Percentiles rank a stretch among this genome's conserved stretches.
Conservation (phyloP, 305 asterid genomes). For the Fraxinus dipetala region DNA sequence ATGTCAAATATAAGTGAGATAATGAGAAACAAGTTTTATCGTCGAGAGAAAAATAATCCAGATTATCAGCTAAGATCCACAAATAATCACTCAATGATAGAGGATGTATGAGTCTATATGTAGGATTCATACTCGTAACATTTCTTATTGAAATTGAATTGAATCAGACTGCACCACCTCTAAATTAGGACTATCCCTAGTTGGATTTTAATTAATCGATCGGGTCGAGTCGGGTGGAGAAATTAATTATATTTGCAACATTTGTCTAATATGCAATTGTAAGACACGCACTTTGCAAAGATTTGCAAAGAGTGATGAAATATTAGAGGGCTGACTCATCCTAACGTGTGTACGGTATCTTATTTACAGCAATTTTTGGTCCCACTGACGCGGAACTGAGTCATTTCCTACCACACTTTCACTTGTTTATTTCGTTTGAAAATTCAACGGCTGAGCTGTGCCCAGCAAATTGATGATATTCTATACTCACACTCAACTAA, state of each 20-base stretch:
- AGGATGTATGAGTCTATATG: background rate
- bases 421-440: background rate
- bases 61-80: background rate
- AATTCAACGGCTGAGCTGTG: slow-evolving; percentile 16
- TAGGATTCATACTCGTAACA: too few species aligned
- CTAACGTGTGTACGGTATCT: slow-evolving; percentile 25
- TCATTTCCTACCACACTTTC: slow-evolving; percentile 28
- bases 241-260: background rate
- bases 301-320: background rate
- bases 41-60: background rate
- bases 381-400: slow-evolving; percentile 38
- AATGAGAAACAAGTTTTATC: too few species aligned
- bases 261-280: background rate
- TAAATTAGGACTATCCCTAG: background rate
- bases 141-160: background rate
- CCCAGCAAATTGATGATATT: background rate
- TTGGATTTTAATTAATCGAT: background rate
- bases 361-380: background rate
- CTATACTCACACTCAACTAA: background rate
- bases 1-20: too few species aligned
- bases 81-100: background rate
- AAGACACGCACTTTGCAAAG: slow-evolving; percentile 9
- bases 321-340: slow-evolving; percentile 29
- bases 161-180: background rate
- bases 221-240: background rate